Conservation (phyloP, 768 basidiomycete species). For the Lactarius sanguifluus region DNA sequence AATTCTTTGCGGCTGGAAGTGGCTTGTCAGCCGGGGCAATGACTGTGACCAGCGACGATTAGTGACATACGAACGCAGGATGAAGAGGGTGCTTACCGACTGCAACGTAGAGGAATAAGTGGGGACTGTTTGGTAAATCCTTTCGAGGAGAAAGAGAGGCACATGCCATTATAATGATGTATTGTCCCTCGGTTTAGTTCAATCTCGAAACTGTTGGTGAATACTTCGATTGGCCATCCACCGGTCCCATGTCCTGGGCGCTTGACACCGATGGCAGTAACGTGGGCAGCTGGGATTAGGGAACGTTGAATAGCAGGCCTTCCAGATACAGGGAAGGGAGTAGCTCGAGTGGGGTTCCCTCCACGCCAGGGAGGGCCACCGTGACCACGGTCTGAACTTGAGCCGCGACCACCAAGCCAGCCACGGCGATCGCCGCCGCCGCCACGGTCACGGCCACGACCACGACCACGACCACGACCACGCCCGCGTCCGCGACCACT, state of each 20-base stretch:
- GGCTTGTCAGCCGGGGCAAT: slow-evolving; percentile 65
- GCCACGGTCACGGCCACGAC: too few species aligned
- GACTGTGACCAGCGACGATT: slow-evolving; percentile 39
- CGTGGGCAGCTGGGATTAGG: slow-evolving; percentile 42
- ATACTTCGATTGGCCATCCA: slow-evolving; percentile 46
- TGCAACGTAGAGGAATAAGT: slow-evolving; percentile 28
- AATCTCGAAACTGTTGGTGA: slow-evolving; percentile 63
- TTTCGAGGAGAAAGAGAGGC: slow-evolving; percentile 8
- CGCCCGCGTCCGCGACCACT: slow-evolving; percentile 1
- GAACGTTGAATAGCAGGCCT: slow-evolving; percentile 5
- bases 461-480: too few species aligned
- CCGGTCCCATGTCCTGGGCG: slow-evolving; percentile 61
- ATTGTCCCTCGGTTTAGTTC: slow-evolving; percentile 62
- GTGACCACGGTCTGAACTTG: background rate
- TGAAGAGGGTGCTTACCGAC: slow-evolving; percentile 42
- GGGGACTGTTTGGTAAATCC: background rate
- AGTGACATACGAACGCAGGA: background rate
- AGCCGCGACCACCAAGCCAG: background rate
- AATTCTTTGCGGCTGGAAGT: slow-evolving; percentile 63
- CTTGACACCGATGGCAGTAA: slow-evolving; percentile 63
- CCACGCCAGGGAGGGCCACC: slow-evolving; percentile 28
- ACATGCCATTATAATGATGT: slow-evolving; percentile 77
- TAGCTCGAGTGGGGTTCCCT: slow-evolving; percentile 36
- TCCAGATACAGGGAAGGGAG: slow-evolving; percentile 16
- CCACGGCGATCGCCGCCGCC: too few species aligned